Evolutionary conservation across 495 filamentous ascomycete genomes (phyloP), one percentile per base, ranked within the genome.

Genomic region (Penicillium chermesinum): DNA sequence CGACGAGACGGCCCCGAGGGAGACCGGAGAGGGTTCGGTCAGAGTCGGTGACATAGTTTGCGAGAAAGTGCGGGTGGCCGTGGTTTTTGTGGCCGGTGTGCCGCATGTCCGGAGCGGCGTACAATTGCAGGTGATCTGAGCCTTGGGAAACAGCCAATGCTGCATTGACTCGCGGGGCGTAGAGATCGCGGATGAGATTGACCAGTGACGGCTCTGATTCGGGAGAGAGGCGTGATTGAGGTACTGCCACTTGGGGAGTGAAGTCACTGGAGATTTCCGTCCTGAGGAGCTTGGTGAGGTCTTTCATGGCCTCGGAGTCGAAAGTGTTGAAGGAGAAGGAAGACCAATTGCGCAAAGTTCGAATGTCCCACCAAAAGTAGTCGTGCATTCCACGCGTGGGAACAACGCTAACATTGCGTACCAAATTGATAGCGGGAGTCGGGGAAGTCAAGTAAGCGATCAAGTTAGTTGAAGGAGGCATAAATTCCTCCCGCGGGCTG

Each of bases 331-430:
- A 67, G 43, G 77, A 85, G 76, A 95, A 95, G 49, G 80, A 76
- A 36, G 74, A 75, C 90, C 90, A 96, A 52, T 80, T 76, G 39
- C 86, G 83, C 51, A 95, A 73, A 56, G 94, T 90, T 41, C 90
- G 86, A 45, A 95, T 78, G 53, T 96, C 90, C 87, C 87, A 96
- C 90, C 90, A 96, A 61, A 88, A 91, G 61, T 94, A 85, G 58
- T 83, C 84, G 59, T 86, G 81, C 55, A 83, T 64, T 36, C 84
- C 83, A 33, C 88, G 81, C 19, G 80, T 77, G 17, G 79, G 75
- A 8, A 81, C 74, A 61, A 86, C 80, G 53, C 82, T 88, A 57
- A 91, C 79, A 46, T 83, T 87, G 53, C 84, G 87, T 12, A 94
- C 87, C n/a, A 95, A 73, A 25, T 81, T 83, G 7, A 90, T 85